Evolutionary conservation across 1,139 yeast species (phyloP), one percentile per base, ranked within the genome.

Genomic region (Candida sanyaensis): DNA sequence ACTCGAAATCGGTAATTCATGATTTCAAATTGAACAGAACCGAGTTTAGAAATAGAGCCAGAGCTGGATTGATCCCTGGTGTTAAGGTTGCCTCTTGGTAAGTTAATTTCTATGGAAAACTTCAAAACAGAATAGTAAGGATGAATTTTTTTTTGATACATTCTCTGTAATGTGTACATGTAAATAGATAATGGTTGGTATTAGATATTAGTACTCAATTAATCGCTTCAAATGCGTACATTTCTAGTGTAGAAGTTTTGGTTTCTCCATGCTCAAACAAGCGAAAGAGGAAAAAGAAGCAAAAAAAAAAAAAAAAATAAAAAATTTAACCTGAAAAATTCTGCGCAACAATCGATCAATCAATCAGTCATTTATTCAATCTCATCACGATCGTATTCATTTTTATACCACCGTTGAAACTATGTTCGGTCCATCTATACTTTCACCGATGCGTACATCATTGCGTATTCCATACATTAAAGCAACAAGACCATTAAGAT

Each of bases 11-110:
- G 55, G 86, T 93, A 26, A 75, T 90, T 52, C 78, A 85, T 55
- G 96, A 88, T 58, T 92, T 93, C 69, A 82, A 96, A 66, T 73
- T 93, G 58, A 88, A 93, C 68, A 85, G 98, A 76, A 81, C 89
- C 62, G 96, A 90, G 60, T 92, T 93, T 68, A 86, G 97, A 73
- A 84, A 87, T 65, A 81, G 86, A 66, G 98, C 98, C n/a, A 75
- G 84, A 51, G 84, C 84, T 37, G 98, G 98, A 33, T 81, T 84
- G 41, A 78, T 93, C 46, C 97, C 99, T 3, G 99, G 99, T 45
- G 98, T 93, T 31, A 83, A 85, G 68, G 90, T 88, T 69, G 98
- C 97, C 61, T 88, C 93, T 27, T 93, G 98, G 99, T 91, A 71
- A 37, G 17, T 42, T 21, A 9, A 6, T 47, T 43, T 46, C 38